These are phyloP conservation scores for Teratosphaeria pseudoeucalypti DNA, from an alignment of 2,329 filamentous ascomycete genomes.

Conservation along the genomic window DNA sequence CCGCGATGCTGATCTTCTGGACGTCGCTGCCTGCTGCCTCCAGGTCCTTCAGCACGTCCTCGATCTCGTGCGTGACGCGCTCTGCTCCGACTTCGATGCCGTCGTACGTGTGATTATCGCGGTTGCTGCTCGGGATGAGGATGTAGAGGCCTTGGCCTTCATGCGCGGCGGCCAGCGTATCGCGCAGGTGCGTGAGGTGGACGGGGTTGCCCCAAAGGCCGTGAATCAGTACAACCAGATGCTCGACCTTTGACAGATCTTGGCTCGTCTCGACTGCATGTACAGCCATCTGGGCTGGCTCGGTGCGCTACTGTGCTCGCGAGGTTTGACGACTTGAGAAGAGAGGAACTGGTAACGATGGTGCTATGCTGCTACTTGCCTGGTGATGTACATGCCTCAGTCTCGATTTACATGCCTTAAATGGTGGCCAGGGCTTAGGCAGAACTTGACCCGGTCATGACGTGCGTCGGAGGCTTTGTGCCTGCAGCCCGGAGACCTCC, in stretches of 20 bases:
- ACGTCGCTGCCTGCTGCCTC: neutral
- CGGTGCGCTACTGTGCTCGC: neutral
- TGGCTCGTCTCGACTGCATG: slow-evolving; percentile 2
- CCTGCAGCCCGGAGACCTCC: neutral
- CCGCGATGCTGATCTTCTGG: slow-evolving; percentile 68
- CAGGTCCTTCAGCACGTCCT: slow-evolving; percentile 51
- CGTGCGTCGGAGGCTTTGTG: neutral
- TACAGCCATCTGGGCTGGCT: neutral
- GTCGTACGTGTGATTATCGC: slow-evolving; percentile 58
- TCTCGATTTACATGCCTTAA: neutral
- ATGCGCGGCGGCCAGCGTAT: slow-evolving; percentile 51
- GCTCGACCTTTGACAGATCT: slow-evolving; percentile 34
- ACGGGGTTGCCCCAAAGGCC: slow-evolving; percentile 71
- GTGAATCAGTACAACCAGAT: slow-evolving; percentile 69
- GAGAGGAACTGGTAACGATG: neutral
- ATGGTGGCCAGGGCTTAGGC: neutral
- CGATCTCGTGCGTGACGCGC: slow-evolving; percentile 53
- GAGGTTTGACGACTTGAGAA: neutral
- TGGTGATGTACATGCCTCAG: neutral
- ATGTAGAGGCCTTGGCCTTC: slow-evolving; percentile 57
- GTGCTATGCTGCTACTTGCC: neutral
- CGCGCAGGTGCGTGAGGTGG: slow-evolving; percentile 60
- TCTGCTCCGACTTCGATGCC: slow-evolving; percentile 61
- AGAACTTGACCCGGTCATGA: neutral
- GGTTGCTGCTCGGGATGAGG: slow-evolving; percentile 61